Conservation (phyloP, 176 grass and related monocot genomes). For the Neostapfia colusana region DNA sequence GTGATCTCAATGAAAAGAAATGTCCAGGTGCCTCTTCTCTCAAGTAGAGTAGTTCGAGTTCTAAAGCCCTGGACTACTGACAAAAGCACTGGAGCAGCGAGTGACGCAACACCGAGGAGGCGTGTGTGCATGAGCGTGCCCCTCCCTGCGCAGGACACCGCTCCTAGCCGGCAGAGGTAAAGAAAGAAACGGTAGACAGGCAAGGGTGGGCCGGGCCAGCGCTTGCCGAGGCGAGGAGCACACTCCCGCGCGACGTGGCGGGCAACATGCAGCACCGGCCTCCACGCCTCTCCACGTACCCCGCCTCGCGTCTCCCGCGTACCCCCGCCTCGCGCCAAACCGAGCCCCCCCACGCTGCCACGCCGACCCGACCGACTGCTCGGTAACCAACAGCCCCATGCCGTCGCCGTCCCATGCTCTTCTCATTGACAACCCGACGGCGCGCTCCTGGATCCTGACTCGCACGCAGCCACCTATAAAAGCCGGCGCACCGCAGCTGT, state of each 20-base stretch:
- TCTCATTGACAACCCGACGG: conserved; percentile 20
- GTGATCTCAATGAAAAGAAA: no score
- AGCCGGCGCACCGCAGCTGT: neutral
- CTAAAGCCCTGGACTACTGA: no score
- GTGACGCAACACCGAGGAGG: no score
- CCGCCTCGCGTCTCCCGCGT: conserved; percentile 8
- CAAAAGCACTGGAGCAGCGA: no score
- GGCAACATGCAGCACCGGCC: conserved; percentile 42
- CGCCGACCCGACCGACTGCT: neutral
- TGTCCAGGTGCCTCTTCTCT: neutral
- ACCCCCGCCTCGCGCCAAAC: conserved; percentile 33
- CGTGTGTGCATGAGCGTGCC: no score
- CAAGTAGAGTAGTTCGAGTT: no score
- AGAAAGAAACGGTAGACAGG: no score
- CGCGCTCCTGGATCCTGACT: neutral
- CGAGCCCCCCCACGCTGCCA: conserved; percentile 6
- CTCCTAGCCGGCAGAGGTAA: no score
- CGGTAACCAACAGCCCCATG: conserved; percentile 4
- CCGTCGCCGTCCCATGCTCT: neutral
- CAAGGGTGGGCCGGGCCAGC: no score
- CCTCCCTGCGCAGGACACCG: no score
- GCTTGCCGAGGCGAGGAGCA: neutral
- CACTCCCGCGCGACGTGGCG: conserved; percentile 42
- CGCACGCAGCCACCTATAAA: conserved; percentile 44
- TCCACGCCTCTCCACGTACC: conserved; percentile 29